Conservation (phyloP, 106 monocot species). For the Cymbidium sinense region DNA sequence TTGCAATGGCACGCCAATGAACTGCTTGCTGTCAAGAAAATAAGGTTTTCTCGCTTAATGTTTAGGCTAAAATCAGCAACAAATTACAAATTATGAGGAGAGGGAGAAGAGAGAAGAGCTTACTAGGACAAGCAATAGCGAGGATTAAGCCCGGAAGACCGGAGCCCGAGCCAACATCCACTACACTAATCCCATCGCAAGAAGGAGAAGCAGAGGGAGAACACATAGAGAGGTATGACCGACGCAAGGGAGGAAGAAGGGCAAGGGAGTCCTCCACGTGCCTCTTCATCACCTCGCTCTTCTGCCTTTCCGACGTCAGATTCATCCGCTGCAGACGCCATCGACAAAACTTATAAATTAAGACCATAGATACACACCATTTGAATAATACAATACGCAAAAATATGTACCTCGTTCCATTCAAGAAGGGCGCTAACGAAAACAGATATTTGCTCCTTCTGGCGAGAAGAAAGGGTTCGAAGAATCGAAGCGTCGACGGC, state of each 20-base stretch:
- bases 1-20: too few relatives aligned
- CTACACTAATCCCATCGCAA: constrained; percentile 35
- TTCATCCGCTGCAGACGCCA: constrained; percentile 63
- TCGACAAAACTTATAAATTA: background rate
- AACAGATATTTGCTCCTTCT: constrained; percentile 64
- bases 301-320: constrained; percentile 76
- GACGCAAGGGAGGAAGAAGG: constrained; percentile 44
- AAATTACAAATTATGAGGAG: background rate
- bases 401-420: constrained; percentile 69
- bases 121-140: constrained; percentile 79
- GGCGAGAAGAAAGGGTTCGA: constrained; percentile 42
- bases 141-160: constrained; percentile 83
- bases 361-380: background rate
- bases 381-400: background rate
- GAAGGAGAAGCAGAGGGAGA: constrained; percentile 19
- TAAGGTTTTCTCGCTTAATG: too few relatives aligned
- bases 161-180: constrained; percentile 89
- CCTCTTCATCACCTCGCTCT: constrained; percentile 73
- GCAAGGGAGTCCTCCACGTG: constrained; percentile 92
- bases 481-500: background rate
- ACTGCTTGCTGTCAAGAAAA: too few relatives aligned
- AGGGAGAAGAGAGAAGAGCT: background rate
- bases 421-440: constrained; percentile 72
- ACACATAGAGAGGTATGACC: constrained; percentile 40
- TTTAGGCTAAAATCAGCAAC: too few relatives aligned